Base-by-base conservation (phyloP, 108 stramenopile species). In the Schizochytrium sp. region DNA sequence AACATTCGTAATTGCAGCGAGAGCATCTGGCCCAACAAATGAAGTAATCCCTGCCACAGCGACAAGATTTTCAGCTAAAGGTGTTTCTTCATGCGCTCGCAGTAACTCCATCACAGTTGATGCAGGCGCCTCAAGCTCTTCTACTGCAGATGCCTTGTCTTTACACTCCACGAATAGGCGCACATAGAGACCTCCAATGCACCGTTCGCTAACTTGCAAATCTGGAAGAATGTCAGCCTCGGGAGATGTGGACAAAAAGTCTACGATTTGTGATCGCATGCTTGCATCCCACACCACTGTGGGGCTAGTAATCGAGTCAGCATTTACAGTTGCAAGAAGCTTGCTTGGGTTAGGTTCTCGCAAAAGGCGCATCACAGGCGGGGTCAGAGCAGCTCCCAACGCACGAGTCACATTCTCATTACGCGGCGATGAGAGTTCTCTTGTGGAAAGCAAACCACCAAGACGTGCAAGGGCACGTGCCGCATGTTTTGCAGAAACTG, bases 221-320 rank as follows among this genome's bases (percentile, higher is more conserved):
- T 69, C 64, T 7, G 64, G 64, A 38, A 69, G 64, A 38, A 44
- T 7, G 42, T 69, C 15, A 8, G 64, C 2, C 19, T 7, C 64
- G 12, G 64, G 64, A 0, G 10, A 7, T 15, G 2, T 1, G 12
- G 28, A 38, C 10, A 69, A 44, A 15, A 69, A 69, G 19, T 38
- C 64, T 15, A 7, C 10, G 8, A 69, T 7, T 1, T 69, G 64
- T 7, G 40, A 38, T 7, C 64, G 64, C 64, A 69, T 69, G 19
- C 7, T 44, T 7, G 64, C 64, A 44, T 69, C 15, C 64, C 64
- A 69, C 10, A 69, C 64, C 64, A 69, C 64, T 13, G 64, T 69
- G 12, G 64, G 64, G 8, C 42, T 69, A 38, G 7, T 3, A 13
- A 69, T 5, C 10, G 64, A 7, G 64, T 69, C 64, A 7, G 64